Evolutionary conservation across 495 filamentous ascomycete species (phyloP), one percentile per base, ranked within the genome.

Genomic region (Talaromyces proteolyticus): DNA sequence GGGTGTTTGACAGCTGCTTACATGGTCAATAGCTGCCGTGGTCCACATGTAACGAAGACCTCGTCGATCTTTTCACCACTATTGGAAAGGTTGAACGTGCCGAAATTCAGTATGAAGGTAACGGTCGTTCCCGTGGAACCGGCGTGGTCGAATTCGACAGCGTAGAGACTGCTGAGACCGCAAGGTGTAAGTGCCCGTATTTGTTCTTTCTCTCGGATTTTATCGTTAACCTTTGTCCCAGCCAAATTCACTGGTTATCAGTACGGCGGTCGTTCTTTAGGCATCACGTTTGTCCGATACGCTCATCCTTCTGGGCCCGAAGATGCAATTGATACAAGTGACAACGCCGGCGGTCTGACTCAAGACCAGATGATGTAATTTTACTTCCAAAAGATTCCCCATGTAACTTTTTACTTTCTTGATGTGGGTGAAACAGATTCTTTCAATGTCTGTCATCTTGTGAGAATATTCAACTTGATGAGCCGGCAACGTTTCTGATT

Each of bases 41-140:
- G 93, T 96, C 92, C 25, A 98, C 93, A 18, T 96, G 91, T 70
- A 96, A 97, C 58, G 94, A 97, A 49, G 93, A 98, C 66, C 69
- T 98, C 4, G 79, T 96, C 42, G 93, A 98, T 61, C 78, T 98
- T 12, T 98, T 98, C 78, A 90, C 85, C 23, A 98, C 93, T 5
- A 97, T 98, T 62, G 93, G 92, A 41, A 95, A 96, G 69, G 93
- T 98, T 53, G 91, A 96, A 57, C 89, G 89, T 56, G 93, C 93
- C 10, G 94, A 97, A 72, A 97, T 97, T 44, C 94, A 98, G 70
- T 97, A 97, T 61, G 94, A 97, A 61, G 87, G 88, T 6, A 96
- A 94, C 61, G 92, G 93, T 42, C 89, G 93, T 56, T 97, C 94
- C 47, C 86, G 89, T 50, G 93, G 93, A 43, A 95, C 88, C 42